phyloP scores from a whole-genome alignment of 2,329 filamentous ascomycete genomes.

The Neonectria ditissima region DNA sequence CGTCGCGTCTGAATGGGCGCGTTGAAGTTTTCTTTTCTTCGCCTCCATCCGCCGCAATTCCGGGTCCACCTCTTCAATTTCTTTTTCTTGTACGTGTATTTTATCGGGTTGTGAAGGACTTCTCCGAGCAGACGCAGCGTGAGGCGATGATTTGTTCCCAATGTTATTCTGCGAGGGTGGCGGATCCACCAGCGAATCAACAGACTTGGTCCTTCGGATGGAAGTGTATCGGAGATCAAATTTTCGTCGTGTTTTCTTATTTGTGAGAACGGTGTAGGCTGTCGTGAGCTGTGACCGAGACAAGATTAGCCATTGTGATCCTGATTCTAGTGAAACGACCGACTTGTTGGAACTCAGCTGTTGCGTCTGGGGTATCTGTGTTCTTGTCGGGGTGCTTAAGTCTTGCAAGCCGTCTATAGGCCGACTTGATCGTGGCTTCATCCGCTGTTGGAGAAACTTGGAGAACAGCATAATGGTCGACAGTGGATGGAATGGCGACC shows the following conservation, averaged over 20 bases:
- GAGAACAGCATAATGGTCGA: conserved; percentile 5
- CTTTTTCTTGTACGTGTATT: background rate
- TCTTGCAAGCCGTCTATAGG: conserved; percentile 6
- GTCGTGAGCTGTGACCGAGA: background rate
- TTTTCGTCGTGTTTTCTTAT: background rate
- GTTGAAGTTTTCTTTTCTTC: background rate
- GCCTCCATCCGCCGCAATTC: background rate
- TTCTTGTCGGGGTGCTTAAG: conserved; percentile 16
- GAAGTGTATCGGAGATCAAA: background rate
- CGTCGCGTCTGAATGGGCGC: background rate
- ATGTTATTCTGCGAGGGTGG: background rate
- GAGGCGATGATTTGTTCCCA: background rate
- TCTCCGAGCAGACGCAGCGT: background rate
- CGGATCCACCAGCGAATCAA: background rate
- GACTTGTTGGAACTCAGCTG: conserved; percentile 1
- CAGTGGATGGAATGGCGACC: background rate
- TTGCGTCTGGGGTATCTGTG: background rate
- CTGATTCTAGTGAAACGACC: background rate
- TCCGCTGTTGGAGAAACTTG: conserved; percentile 3
- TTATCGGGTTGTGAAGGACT: background rate
- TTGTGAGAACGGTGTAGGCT: background rate
- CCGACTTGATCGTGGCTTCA: conserved; percentile 1
- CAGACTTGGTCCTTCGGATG: background rate
- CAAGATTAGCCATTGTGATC: no score
- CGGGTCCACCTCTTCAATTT: background rate